Evolutionary conservation across 176 grass and related monocot genomes (phyloP).

Genomic region (Oryza punctata): DNA sequence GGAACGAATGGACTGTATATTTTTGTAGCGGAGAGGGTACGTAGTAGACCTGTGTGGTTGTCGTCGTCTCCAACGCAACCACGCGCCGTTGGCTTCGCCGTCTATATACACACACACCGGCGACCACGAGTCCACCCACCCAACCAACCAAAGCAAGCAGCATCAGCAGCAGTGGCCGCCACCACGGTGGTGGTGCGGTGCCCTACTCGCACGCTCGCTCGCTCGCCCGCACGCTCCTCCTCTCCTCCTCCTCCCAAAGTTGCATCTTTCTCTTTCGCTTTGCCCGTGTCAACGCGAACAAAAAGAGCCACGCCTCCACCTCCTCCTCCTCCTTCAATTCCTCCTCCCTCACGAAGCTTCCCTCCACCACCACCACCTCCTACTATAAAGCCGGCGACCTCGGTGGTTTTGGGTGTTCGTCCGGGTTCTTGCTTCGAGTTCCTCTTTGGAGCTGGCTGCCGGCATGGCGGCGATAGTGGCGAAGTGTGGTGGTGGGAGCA

Average conservation of each 20-base stretch:
- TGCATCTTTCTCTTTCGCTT: conserved; percentile 38
- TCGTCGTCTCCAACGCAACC: neutral
- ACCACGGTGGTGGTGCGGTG: neutral
- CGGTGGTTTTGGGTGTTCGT: neutral
- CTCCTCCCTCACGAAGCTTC: conserved; percentile 37
- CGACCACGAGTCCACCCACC: neutral
- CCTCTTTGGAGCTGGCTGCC: neutral
- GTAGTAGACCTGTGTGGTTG: no score
- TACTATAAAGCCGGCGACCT: conserved; percentile 37
- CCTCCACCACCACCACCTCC: neutral
- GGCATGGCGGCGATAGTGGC: neutral
- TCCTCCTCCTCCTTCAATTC: neutral
- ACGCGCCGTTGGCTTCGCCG: neutral
- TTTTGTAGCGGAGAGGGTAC: no score
- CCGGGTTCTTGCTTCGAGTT: neutral
- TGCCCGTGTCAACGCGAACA: conserved; percentile 65
- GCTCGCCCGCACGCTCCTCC: neutral
- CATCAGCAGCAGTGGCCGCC: neutral
- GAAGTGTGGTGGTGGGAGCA: neutral
- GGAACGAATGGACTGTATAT: no score
- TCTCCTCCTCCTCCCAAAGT: conserved; percentile 23
- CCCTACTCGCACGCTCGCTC: neutral
- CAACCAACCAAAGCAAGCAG: neutral
- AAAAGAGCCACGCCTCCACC: conserved; percentile 34
- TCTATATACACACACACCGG: neutral